phyloP scores from a whole-genome alignment of 2,329 filamentous ascomycete genomes.

The Colletotrichum sp. region DNA sequence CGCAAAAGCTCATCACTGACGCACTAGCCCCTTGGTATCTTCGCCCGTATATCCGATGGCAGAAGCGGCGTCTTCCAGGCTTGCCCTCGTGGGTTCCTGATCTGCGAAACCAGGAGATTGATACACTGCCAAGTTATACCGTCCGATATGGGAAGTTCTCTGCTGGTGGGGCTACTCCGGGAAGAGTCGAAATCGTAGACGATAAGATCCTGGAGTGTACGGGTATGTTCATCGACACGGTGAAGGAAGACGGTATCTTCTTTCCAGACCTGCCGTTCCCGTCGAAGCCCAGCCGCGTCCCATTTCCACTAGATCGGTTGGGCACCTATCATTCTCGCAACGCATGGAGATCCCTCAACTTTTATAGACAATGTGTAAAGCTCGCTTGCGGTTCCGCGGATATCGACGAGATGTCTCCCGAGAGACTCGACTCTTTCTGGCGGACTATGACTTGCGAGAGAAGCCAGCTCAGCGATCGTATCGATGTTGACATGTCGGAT shows the following conservation, averaged over 20 bases:
- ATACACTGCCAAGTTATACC: not conserved
- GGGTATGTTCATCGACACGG: not conserved
- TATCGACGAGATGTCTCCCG: not conserved
- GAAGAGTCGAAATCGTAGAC: not conserved
- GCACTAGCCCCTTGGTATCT: not conserved
- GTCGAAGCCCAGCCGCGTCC: not conserved
- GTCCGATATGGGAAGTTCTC: not conserved
- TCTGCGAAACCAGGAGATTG: not conserved
- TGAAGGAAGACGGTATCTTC: not conserved
- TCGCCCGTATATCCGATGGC: not conserved
- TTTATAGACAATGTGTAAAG: not conserved
- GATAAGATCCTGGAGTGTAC: not conserved
- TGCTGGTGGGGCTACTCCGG: not conserved
- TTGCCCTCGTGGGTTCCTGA: slow-evolving; percentile 2
- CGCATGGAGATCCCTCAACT: not conserved
- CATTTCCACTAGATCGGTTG: not conserved
- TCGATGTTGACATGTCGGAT: not conserved
- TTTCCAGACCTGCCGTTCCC: not conserved
- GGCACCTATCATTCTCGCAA: not conserved
- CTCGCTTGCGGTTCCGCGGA: not conserved
- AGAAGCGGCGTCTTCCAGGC: not conserved
- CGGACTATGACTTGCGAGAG: not conserved
- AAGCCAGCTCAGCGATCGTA: not conserved
- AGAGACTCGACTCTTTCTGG: not conserved
- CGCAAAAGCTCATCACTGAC: not conserved